These are phyloP conservation scores for Staphylotrichum longicolle DNA, from an alignment of 495 filamentous ascomycete species.

Conservation along the genomic window DNA sequence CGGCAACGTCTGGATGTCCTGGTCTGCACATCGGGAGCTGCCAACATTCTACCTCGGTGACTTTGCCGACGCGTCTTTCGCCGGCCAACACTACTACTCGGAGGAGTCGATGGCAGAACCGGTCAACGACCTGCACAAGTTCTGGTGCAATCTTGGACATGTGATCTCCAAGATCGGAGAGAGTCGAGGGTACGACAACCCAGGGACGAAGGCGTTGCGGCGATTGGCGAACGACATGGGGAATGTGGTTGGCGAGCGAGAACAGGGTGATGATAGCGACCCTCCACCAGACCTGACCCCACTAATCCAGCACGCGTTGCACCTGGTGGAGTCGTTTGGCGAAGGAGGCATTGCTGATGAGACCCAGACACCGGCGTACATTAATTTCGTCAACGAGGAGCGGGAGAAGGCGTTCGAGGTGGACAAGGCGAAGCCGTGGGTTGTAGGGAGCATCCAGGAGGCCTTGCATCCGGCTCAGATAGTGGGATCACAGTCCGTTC, in stretches of 20 bases:
- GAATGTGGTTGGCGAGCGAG: too few species aligned
- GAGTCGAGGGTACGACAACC: neutral
- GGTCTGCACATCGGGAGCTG: neutral
- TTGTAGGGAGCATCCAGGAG: neutral
- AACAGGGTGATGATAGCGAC: too few species aligned
- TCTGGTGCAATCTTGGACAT: neutral
- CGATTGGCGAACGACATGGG: too few species aligned
- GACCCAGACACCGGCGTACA: neutral
- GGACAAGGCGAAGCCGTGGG: neutral
- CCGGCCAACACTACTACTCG: too few species aligned
- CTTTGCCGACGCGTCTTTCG: neutral
- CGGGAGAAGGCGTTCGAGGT: neutral
- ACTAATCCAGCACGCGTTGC: neutral
- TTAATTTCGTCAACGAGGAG: neutral
- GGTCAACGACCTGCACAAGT: neutral
- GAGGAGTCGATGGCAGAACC: neutral
- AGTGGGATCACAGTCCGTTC: neutral
- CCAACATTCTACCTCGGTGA: slow-evolving; percentile 18
- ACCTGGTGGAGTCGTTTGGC: neutral
- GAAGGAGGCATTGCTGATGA: neutral
- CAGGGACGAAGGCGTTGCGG: neutral
- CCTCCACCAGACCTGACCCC: neutral
- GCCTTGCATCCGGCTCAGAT: neutral
- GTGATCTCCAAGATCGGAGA: neutral
- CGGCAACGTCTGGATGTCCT: slow-evolving; percentile 11